Evolutionary conservation across 176 grass and related monocot species (phyloP), one percentile per base, ranked within the genome.

Genomic region (Phragmites australis): DNA sequence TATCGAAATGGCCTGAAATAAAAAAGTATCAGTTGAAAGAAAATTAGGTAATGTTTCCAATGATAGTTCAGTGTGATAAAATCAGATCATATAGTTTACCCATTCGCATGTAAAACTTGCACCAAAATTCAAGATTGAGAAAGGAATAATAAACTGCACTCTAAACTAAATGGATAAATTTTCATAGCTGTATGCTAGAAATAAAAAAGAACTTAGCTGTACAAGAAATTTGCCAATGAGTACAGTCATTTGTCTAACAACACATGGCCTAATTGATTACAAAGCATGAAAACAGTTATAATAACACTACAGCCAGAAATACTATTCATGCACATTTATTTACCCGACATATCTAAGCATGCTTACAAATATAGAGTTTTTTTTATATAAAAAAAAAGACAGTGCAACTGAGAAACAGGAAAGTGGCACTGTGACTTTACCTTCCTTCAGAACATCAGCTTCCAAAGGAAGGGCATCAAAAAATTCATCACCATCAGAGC

Each of bases 401-500:
- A 41, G n/a, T 46, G 37, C 47, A 84, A 64, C 19, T 3, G 23
- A 56, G 73, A 91, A 63, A 79, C 63, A 72, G 9, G 11, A 67
- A 82, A 79, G 37, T 77, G 59, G 26, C 42, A 41, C 25, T 70
- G 74, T 25, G 39, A 51, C 15, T 53, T 83, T 95, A 99, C 97
- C 97, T 82, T 90, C 89, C 30, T 83, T 64, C 6, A 73, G 75
- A 58, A 61, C 56, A 72, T 89, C 76, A 49, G 75, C 81, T 69
- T 89, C 91, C 46, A 65, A 22, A 74, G 77, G 42, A 86, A 67
- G 65, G 71, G 90, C 65, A 78, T 88, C 65, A 71, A 96, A 46
- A 68, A 82, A 89, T 12, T 67, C 90, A 85, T 96, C 89, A 77
- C 51, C 82, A 87, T 88, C 87, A 87, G 87, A 86, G 63, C 86